Base-by-base conservation (phyloP, 768 basidiomycete species). In the Hydnum rufescens region DNA sequence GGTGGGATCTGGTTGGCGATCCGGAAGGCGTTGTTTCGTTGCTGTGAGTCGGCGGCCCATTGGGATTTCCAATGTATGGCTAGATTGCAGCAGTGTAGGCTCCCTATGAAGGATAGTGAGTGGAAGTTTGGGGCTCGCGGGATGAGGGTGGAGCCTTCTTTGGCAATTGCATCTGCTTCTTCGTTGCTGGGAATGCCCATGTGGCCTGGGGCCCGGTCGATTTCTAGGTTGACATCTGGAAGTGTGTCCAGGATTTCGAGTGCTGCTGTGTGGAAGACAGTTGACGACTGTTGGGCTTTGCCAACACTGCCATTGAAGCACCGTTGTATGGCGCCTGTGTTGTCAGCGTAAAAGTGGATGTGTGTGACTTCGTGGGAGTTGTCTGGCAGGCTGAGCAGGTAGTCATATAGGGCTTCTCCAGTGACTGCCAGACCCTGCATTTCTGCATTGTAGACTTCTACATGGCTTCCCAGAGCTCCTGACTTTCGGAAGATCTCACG, bases 151-250 rank as follows among this genome's bases (percentile, higher is more conserved):
- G 47, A 22, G 3, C 46, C 53, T 52, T 32, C 30, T 23, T 54
- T 54, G 4, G 53, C 53, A 30, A 32, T 26, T 4, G 2, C 32
- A 30, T 54, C 53, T 13, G 49, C 53, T 8, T 28, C 4, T 22
- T 54, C 53, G 53, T 54, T 54, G 18, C 53, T 49, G 4, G 32
- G 32, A 30, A 54, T 52, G 34, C 30, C 52, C 32, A 51, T 30
- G n/a, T 54, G 53, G 34, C 53, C 53, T 3, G 53, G 53, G 1
- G 42, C 32, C 53, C 53, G 42, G 3, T 51, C 2, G 25, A 54
- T 2, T 18, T 31, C 36, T 2, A 54, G 25, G n/a, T 23, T 52
- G 52, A 31, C n/a, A 19, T 30, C 2, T 13, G 53, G 52, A 39
- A 51, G 29, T 2, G 29, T 49, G 52, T 34, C 53, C 3, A 53